Base-by-base conservation (phyloP, 768 basidiomycete species). In the Xanthoconium stramineum region DNA sequence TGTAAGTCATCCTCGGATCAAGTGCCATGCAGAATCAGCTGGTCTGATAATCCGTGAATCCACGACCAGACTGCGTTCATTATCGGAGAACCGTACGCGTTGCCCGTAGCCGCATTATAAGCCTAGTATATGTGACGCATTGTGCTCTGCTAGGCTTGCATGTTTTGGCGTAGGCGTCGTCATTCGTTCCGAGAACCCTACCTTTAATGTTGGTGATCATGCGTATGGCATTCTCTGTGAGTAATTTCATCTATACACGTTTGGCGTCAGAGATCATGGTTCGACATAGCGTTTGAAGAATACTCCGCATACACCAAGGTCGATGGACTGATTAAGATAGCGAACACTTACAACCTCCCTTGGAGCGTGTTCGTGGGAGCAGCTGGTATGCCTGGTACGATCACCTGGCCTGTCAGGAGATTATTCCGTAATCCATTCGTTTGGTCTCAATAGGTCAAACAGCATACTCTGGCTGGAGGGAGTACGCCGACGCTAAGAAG, bases 111-210 rank as follows among this genome's bases (percentile, higher is more conserved):
- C 2, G 12, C 28, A 11, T 36, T 30, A 29, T 19, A n/a, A 7
- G 1, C 14, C n/a, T 11, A 33, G 14, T 24, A 19, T 35, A 32
- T 24, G 24, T 24, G 24, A 56, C 7, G 8, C 30, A 3, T 46
- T 8, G 9, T n/a, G 15, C 6, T 20, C 13, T 24, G 6, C 17
- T 13, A 61, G 61, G 32, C 50, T 66, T 19, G 6, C 20, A 14
- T 80, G 77, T 19, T 67, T 82, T 17, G 78, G 75, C 15, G 69
- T 80, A 12, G 77, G 55, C 81, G 28, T 56, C 36, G 42, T 61
- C 28, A 20, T 61, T 29, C 60, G 54, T 52, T 62, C 43, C 8
- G 61, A 62, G 9, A 57, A 62, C 15, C 15, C 55, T 2, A 38
- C 35, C 10, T 48, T 61, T 33, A 36, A 20, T 28, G 29, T 17